Percentiles rank a stretch among this genome's conserved stretches.
phyloP scores from a whole-genome alignment of 2,329 filamentous ascomycete species.

The Elsinoe batatas region DNA sequence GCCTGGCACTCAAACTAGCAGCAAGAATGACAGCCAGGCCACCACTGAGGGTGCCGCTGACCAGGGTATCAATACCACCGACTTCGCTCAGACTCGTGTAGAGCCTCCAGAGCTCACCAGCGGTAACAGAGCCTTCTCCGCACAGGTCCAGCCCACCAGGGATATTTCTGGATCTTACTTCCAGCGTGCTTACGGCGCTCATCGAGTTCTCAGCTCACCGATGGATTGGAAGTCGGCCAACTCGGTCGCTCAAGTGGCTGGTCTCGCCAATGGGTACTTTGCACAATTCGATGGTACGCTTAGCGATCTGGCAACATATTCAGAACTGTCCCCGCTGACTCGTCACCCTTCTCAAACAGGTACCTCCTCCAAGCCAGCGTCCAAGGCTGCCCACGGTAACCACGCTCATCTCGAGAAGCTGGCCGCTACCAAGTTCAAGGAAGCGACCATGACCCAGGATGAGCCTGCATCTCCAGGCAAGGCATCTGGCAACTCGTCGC shows the following conservation, averaged over 20 bases:
- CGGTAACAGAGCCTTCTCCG: slow-evolving; percentile 15
- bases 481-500: neutral
- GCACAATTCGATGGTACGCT: slow-evolving; percentile 27
- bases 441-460: slow-evolving; percentile 14
- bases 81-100: slow-evolving; percentile 16
- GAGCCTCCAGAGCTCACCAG: slow-evolving; percentile 1
- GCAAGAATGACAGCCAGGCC: neutral
- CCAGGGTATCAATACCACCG: slow-evolving; percentile 23
- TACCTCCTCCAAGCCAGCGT: slow-evolving; percentile 10
- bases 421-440: slow-evolving; percentile 14
- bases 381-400: neutral
- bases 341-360: slow-evolving; percentile 1
- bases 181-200: slow-evolving; percentile 14
- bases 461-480: slow-evolving; percentile 14
- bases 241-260: slow-evolving; percentile 25
- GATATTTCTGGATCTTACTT: slow-evolving; percentile 12
- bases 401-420: neutral
- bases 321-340: slow-evolving; percentile 15
- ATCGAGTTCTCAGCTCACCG: slow-evolving; percentile 24
- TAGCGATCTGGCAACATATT: slow-evolving; percentile 9
- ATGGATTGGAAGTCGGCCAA: slow-evolving; percentile 25
- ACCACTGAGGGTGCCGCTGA: neutral
- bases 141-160: slow-evolving; percentile 13
- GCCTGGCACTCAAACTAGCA: neutral
- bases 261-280: slow-evolving; percentile 25